Conservation (phyloP, 2,329 filamentous ascomycete species). For the Chaetomiaceae sp. region DNA sequence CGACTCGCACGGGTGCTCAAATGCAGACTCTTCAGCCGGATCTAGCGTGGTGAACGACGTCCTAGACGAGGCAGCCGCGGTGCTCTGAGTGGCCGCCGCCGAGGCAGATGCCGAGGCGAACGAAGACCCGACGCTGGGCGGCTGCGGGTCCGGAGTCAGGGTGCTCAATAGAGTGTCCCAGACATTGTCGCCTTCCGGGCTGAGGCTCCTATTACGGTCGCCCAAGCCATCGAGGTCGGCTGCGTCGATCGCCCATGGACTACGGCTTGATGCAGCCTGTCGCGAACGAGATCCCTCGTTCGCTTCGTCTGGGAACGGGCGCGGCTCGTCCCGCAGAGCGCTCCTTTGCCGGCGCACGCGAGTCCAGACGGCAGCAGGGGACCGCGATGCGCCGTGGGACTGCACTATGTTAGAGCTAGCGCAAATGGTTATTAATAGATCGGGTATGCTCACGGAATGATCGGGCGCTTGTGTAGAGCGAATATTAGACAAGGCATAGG, state of each 20-base stretch:
- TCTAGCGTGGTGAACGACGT: conserved; percentile 44
- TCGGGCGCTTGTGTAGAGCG: conserved; percentile 21
- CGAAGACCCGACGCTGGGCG: conserved; percentile 76
- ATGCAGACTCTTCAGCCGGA: conserved; percentile 32
- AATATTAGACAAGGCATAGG: conserved; percentile 21
- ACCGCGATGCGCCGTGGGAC: conserved; percentile 13
- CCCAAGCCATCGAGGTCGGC: conserved; percentile 65
- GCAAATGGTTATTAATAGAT: not conserved
- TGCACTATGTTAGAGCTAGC: conserved; percentile 11
- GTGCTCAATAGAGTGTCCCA: conserved; percentile 83
- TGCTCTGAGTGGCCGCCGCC: conserved; percentile 39
- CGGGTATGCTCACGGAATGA: conserved; percentile 11
- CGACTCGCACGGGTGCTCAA: conserved; percentile 47
- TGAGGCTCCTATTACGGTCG: conserved; percentile 79
- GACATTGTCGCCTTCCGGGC: conserved; percentile 59
- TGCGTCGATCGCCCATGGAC: conserved; percentile 9
- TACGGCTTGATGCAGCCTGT: not conserved
- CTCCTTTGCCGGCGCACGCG: not conserved
- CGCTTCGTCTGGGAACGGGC: not conserved
- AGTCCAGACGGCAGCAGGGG: not conserved
- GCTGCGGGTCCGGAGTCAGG: conserved; percentile 73
- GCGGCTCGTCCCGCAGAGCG: not conserved
- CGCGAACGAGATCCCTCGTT: not conserved
- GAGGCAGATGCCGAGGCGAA: conserved; percentile 65
- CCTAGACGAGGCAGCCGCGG: conserved; percentile 41